Evolutionary conservation across 176 grass and related monocot genomes (phyloP).

Genomic region (Raddia guianensis): DNA sequence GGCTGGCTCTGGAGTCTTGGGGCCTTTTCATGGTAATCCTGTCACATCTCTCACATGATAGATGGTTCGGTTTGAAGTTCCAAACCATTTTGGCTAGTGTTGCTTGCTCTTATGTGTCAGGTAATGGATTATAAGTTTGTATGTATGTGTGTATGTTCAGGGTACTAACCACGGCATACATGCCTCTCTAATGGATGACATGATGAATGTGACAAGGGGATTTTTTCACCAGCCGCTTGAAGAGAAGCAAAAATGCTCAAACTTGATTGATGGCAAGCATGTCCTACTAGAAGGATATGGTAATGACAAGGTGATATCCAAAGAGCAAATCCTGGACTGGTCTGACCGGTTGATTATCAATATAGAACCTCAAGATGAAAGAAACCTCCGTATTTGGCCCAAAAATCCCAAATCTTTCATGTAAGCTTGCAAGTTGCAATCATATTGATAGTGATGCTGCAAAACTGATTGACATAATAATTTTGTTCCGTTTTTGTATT

Average conservation of each 20-base stretch:
- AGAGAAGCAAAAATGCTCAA: slow-evolving; percentile 52
- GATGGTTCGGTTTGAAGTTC: too few relatives aligned
- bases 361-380: slow-evolving; percentile 54
- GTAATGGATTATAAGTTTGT: too few relatives aligned
- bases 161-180: slow-evolving; percentile 48
- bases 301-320: slow-evolving; percentile 34
- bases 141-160: background rate
- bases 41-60: background rate
- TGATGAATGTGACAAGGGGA: slow-evolving; percentile 46
- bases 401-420: slow-evolving; percentile 38
- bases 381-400: slow-evolving; percentile 53
- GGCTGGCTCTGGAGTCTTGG: slow-evolving; percentile 46
- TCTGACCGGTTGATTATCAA: slow-evolving; percentile 54
- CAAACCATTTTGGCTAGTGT: too few relatives aligned
- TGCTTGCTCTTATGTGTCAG: too few relatives aligned
- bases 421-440: background rate
- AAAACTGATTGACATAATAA: background rate
- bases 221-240: slow-evolving; percentile 51
- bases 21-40: slow-evolving; percentile 58
- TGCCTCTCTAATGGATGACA: slow-evolving; percentile 42
- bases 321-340: slow-evolving; percentile 62
- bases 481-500: too few relatives aligned
- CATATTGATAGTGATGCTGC: too few relatives aligned
- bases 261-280: slow-evolving; percentile 47
- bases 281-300: slow-evolving; percentile 60